Base-by-base conservation (phyloP, 2,329 filamentous ascomycete species). In the Lizonia empirigonia region DNA sequence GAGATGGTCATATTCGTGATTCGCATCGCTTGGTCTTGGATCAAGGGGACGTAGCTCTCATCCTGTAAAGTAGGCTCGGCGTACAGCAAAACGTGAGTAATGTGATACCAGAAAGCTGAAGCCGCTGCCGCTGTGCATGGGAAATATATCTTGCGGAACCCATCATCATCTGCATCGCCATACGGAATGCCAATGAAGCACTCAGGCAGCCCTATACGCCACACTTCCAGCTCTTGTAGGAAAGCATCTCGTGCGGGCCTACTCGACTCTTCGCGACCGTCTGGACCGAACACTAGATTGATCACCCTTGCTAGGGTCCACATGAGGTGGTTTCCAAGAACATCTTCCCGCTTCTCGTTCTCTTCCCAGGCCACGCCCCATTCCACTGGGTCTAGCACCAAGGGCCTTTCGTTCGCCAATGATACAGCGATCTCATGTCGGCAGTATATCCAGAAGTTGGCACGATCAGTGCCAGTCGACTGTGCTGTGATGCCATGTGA, bases 391-490 rank as follows among this genome's bases (percentile, higher is more conserved):
- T 64, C 50, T 3, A 70, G 48, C 7, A 70, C 44, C 18, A 70
- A 51, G 2, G 67, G 67, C 33, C 58, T 56, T 33, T 70, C 68
- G 20, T 55, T 69, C 6, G 63, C 51, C 42, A 72, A 50, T 2
- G 70, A 67, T 3, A 72, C 59, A 3, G 59, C 62, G 34, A 72
- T 68, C 42, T 71, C 68, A 40, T 71, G 69, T 9, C 68, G 47
- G 7, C 65, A 53, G 37, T 71, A 71, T 20, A 73, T 65, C 69
- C 69, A 73, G 48, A 72, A 73, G 15, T 69, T 71, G 6, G 69
- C 70, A 12, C 59, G 54, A 37, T 70, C 65, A 8, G 63, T 65
- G 1, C 68, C 68, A 1, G 39, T 55, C 8, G 64, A 67, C 16
- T 63, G 60, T 10, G 68, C 69, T 18, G 55, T 65, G 16, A 70